Evolutionary conservation across 2,329 filamentous ascomycete genomes (phyloP).

Genomic region (Lachnellula cervina): DNA sequence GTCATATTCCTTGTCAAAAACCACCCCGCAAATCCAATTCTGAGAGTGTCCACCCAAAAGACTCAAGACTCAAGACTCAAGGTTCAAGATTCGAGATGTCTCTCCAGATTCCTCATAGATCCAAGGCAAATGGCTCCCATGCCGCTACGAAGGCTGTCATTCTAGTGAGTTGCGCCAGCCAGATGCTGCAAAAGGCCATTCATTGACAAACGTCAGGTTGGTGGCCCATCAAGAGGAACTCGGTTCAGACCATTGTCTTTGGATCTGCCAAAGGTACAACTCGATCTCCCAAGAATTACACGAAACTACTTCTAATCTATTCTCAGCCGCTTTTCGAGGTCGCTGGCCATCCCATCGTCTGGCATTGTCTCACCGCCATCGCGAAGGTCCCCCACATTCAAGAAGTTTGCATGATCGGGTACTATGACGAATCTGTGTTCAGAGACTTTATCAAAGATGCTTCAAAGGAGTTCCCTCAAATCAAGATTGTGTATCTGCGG

Average conservation of each 20-base stretch:
- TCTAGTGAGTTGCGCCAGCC: slow-evolving; percentile 55
- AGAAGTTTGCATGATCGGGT: slow-evolving; percentile 96
- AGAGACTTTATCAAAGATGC: slow-evolving; percentile 97
- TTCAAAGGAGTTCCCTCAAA: slow-evolving; percentile 74
- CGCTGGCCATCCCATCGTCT: slow-evolving; percentile 96
- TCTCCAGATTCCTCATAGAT: slow-evolving; percentile 40
- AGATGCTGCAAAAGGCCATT: slow-evolving; percentile 4
- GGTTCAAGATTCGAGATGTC: slow-evolving; percentile 33
- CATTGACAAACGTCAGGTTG: slow-evolving; percentile 58
- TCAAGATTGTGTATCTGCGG: slow-evolving; percentile 90
- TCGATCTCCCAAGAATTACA: slow-evolving; percentile 15
- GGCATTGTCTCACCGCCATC: slow-evolving; percentile 91
- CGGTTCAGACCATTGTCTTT: slow-evolving; percentile 92
- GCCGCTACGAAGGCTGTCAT: slow-evolving; percentile 89
- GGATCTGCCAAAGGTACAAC: slow-evolving; percentile 83
- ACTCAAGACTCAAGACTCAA: no score
- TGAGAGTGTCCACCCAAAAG: no score
- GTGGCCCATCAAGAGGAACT: slow-evolving; percentile 90
- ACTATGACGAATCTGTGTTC: slow-evolving; percentile 97
- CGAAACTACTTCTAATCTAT: slow-evolving; percentile 14
- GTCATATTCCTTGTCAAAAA: slow-evolving; percentile 2
- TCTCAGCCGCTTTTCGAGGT: slow-evolving; percentile 91
- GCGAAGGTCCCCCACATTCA: slow-evolving; percentile 87
- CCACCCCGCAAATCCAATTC: not conserved
- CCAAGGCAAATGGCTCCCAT: slow-evolving; percentile 42